phyloP scores from a whole-genome alignment of 1,284 basidiomycete species.

The Wolfiporia cocos region DNA sequence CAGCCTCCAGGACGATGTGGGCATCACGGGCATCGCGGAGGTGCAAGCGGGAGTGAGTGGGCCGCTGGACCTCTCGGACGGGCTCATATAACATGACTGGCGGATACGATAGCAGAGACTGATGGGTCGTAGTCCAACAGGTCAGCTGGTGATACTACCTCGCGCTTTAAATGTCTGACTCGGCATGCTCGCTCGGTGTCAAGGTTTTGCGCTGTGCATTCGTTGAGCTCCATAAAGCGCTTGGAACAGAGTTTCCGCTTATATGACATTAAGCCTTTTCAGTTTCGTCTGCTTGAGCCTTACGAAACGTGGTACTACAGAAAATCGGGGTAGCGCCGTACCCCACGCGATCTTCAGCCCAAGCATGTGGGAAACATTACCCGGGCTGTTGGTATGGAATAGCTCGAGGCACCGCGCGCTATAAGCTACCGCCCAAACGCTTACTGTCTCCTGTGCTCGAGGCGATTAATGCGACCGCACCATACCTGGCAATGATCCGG shows the following conservation, averaged over 20 bases:
- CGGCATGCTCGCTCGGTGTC: not conserved
- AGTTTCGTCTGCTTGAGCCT: too few species aligned
- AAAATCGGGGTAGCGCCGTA: too few species aligned
- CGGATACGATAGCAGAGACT: not conserved
- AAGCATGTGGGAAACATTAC: not conserved
- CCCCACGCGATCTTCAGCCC: too few species aligned
- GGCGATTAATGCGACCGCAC: not conserved
- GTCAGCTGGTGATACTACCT: conserved; percentile 12
- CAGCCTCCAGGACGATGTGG: conserved; percentile 53
- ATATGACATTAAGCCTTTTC: not conserved
- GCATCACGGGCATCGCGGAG: conserved; percentile 60
- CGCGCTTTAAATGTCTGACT: not conserved
- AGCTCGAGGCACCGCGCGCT: conserved; percentile 6
- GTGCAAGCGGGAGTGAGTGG: conserved; percentile 55
- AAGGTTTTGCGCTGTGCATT: not conserved
- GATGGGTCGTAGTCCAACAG: not conserved
- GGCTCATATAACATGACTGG: conserved; percentile 32
- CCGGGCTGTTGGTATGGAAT: conserved; percentile 1
- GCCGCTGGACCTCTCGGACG: conserved; percentile 43
- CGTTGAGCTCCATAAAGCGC: too few species aligned
- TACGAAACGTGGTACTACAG: too few species aligned
- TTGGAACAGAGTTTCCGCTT: not conserved
- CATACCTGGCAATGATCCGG: not conserved
- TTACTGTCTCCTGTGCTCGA: too few species aligned
- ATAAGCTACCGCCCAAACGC: too few species aligned